These are phyloP conservation scores for Neopestalotiopsis rosae DNA, from an alignment of 2,329 filamentous ascomycete species.

Conservation along the genomic window DNA sequence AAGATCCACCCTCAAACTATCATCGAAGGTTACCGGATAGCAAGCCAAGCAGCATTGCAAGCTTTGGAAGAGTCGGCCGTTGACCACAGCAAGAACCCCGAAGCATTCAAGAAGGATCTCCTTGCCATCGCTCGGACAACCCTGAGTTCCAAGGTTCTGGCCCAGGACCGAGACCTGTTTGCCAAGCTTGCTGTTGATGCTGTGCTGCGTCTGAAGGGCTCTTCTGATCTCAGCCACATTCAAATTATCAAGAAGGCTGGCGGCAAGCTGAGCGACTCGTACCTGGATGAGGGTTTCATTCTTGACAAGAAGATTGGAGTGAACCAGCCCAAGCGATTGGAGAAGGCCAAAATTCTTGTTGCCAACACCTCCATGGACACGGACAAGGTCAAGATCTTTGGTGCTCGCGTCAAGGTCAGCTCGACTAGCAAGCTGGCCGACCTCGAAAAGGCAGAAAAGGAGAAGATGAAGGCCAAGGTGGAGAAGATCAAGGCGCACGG, in stretches of 20 bases:
- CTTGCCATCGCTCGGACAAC: conserved; percentile 92
- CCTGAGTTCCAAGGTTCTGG: conserved; percentile 94
- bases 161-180: conserved; percentile 93
- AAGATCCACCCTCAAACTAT: conserved; percentile 99
- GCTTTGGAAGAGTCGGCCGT: conserved; percentile 85
- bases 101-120: conserved; percentile 88
- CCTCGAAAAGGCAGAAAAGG: conserved; percentile 94
- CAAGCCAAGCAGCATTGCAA: conserved; percentile 83
- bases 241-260: conserved; percentile 99
- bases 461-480: conserved; percentile 99
- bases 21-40: conserved; percentile 98
- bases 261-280: conserved; percentile 96
- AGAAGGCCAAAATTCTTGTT: conserved; percentile 97
- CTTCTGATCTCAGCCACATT: conserved; percentile 94
- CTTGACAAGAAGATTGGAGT: conserved; percentile 99
- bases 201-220: conserved; percentile 86
- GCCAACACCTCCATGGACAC: conserved; percentile 99
- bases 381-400: conserved; percentile 99
- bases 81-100: conserved; percentile 83
- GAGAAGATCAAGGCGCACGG: conserved; percentile 98
- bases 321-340: conserved; percentile 95
- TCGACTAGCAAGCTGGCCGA: conserved; percentile 98
- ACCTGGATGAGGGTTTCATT: conserved; percentile 97
- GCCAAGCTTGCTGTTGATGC: conserved; percentile 88
- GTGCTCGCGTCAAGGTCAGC: conserved; percentile 93